Percentiles rank a stretch among this genome's conserved stretches.
phyloP scores from a whole-genome alignment of 2,329 filamentous ascomycete genomes.

The Cryphonectria nitschkei region DNA sequence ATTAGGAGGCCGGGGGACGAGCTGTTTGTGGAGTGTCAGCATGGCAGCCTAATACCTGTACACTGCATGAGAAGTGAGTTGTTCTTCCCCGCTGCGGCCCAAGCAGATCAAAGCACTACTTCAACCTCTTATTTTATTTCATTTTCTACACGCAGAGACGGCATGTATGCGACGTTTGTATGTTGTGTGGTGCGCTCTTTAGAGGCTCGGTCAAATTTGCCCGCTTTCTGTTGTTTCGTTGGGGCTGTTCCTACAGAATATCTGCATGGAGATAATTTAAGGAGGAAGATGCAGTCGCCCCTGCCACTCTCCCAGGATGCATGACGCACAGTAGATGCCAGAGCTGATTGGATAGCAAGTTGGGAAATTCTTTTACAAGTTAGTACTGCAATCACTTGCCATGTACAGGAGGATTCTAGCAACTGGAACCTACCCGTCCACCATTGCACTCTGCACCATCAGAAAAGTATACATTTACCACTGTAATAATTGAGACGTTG shows the following conservation, averaged over 20 bases:
- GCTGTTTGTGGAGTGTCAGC: no score
- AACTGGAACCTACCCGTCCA: not conserved
- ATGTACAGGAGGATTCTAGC: not conserved
- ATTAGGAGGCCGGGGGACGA: no score
- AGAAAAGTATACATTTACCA: no score
- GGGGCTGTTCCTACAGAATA: not conserved
- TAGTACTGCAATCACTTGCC: not conserved
- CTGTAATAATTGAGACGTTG: no score
- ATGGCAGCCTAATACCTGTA: no score
- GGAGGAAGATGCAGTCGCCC: not conserved
- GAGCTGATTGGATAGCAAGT: not conserved
- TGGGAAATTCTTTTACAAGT: not conserved
- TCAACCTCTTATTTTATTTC: not conserved
- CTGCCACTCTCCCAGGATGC: not conserved
- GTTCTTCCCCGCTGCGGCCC: not conserved
- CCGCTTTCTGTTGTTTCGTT: no score
- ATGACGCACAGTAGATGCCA: not conserved
- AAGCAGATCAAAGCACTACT: not conserved
- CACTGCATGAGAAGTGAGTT: not conserved
- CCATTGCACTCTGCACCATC: no score
- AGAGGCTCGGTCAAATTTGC: no score
- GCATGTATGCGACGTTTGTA: no score
- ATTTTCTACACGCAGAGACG: no score
- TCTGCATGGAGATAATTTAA: no score
- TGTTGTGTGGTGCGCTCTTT: no score